Conservation (phyloP, 805 yeast genomes). For the Teunomyces lycoperdinae region DNA sequence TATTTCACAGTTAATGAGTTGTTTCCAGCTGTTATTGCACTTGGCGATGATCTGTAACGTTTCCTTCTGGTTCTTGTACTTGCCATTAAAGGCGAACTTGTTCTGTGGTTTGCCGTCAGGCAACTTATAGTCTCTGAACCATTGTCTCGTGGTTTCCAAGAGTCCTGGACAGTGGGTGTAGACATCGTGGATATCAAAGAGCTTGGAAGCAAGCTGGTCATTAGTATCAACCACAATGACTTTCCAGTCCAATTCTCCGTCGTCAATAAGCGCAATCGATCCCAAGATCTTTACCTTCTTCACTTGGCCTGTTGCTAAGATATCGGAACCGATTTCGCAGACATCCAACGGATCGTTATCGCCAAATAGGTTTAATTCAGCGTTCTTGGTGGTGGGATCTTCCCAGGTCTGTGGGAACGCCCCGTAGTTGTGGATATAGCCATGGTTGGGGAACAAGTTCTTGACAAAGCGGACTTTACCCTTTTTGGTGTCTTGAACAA, state of each 20-base stretch:
- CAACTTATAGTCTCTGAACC: slow-evolving; percentile 97
- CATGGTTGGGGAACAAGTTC: slow-evolving; percentile 79
- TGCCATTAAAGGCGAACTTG: slow-evolving; percentile 95
- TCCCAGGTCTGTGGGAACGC: slow-evolving; percentile 97
- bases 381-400: slow-evolving; percentile 65
- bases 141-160: slow-evolving; percentile 89
- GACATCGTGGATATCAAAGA: slow-evolving; percentile 89
- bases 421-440: slow-evolving; percentile 85
- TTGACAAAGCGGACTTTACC: slow-evolving; percentile 73
- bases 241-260: slow-evolving; percentile 90
- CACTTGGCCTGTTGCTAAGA: slow-evolving; percentile 68
- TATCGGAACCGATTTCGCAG: slow-evolving; percentile 79
- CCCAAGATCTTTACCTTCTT: slow-evolving; percentile 91
- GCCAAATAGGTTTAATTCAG: slow-evolving; percentile 55
- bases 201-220: slow-evolving; percentile 85
- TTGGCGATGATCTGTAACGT: slow-evolving; percentile 83
- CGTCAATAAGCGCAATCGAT: slow-evolving; percentile 90
- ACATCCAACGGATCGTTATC: slow-evolving; percentile 96
- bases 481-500: slow-evolving; percentile 74
- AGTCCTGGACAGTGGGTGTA: slow-evolving; percentile 88
- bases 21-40: slow-evolving; percentile 82
- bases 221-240: slow-evolving; percentile 77
- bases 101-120: slow-evolving; percentile 98
- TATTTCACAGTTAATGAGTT: slow-evolving; percentile 62
- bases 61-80: slow-evolving; percentile 81